These are phyloP conservation scores for Spongospora subterranea DNA, from an alignment of 208 protist species.

Conservation along the genomic window DNA sequence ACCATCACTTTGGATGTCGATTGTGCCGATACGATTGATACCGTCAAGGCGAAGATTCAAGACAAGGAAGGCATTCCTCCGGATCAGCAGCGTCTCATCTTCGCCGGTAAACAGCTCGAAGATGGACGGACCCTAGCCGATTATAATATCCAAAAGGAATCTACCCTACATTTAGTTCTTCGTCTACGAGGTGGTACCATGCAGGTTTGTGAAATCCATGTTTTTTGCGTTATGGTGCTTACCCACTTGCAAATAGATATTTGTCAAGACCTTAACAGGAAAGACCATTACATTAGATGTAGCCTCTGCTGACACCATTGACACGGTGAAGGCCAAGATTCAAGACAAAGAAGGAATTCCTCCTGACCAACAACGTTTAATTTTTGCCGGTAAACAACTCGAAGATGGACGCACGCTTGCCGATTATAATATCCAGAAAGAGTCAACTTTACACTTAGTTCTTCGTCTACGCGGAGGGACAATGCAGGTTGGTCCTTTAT, in stretches of 20 bases:
- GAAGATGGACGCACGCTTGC: constrained; percentile 85
- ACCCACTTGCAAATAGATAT: too few species aligned
- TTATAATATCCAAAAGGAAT: constrained; percentile 94
- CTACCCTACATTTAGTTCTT: constrained; percentile 97
- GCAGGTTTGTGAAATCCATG: too few species aligned
- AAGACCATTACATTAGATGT: constrained; percentile 98
- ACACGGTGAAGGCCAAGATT: constrained; percentile 97
- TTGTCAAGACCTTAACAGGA: constrained; percentile 95
- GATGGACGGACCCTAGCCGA: constrained; percentile 76
- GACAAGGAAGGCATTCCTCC: constrained; percentile 93
- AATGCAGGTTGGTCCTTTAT: constrained; percentile 89
- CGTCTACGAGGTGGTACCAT: constrained; percentile 85
- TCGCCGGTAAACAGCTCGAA: constrained; percentile 81
- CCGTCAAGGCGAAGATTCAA: constrained; percentile 97
- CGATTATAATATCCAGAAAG: constrained; percentile 66
- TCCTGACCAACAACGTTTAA: constrained; percentile 87
- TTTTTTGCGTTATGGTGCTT: too few species aligned
- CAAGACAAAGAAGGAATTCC: constrained; percentile 88
- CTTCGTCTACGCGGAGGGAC: constrained; percentile 58
- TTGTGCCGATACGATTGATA: constrained; percentile 92
- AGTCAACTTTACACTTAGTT: constrained; percentile 54
- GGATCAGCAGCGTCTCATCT: constrained; percentile 80
- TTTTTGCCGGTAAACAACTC: constrained; percentile 89
- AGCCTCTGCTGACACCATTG: constrained; percentile 92
- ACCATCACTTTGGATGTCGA: constrained; percentile 97